Conservation (phyloP, 83 land plant genomes). For the Thuja plicata region DNA sequence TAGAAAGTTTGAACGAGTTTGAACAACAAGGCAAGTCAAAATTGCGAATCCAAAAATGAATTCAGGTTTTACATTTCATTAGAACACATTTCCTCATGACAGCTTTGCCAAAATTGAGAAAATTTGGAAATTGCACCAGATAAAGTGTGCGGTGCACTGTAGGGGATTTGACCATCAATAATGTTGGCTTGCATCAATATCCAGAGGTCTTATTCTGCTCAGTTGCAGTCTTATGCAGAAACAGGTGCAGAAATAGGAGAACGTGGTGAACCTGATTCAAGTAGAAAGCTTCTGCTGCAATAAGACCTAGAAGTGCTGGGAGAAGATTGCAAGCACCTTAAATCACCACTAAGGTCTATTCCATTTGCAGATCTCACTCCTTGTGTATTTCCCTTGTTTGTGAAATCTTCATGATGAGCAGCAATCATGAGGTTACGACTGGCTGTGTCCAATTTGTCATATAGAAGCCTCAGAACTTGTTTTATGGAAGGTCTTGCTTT, state of each 20-base stretch:
- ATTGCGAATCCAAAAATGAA: neutral
- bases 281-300: slow-evolving; percentile 60
- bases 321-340: slow-evolving; percentile 46
- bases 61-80: neutral
- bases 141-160: neutral
- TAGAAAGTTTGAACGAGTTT: neutral
- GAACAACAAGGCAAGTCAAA: neutral
- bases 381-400: slow-evolving; percentile 26
- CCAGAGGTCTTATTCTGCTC: neutral
- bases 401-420: slow-evolving; percentile 37
- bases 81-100: neutral
- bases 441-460: slow-evolving; percentile 51
- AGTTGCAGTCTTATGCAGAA: neutral
- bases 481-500: slow-evolving; percentile 65
- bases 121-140: neutral
- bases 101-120: neutral
- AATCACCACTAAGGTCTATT: slow-evolving; percentile 44
- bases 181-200: neutral
- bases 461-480: slow-evolving; percentile 60
- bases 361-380: slow-evolving; percentile 17
- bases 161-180: neutral
- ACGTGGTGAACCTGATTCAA: slow-evolving; percentile 53
- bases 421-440: slow-evolving; percentile 29
- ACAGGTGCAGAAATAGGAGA: slow-evolving; percentile 29
- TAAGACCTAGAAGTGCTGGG: slow-evolving; percentile 74